Evolutionary conservation across 768 basidiomycete species (phyloP), one percentile per base, ranked within the genome.

Genomic region (Crassisporium funariophilum): DNA sequence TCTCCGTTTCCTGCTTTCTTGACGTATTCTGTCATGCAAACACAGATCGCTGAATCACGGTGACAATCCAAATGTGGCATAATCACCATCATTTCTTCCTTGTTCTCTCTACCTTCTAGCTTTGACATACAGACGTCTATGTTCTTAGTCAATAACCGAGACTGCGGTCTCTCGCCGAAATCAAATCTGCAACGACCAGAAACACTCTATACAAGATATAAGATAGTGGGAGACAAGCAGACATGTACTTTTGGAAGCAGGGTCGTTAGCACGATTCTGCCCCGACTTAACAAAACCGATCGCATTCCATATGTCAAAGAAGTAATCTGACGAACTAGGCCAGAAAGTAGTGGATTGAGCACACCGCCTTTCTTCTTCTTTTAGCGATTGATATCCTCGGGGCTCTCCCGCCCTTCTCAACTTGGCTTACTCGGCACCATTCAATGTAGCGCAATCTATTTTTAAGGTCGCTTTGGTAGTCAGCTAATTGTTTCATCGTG

Each of bases 21-120:
- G 57, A 58, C 57, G 41, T 51, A 47, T 53, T 53, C 57, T 58
- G 54, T 58, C 54, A 58, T 50, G 31, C 15, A 10, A 17, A 41
- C 19, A 13, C 19, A 25, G 34, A 25, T 43, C 41, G 36, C 23
- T 20, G 16, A 35, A 36, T 10, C 22, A 41, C 38, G 41, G 36
- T 43, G 47, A 46, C 54, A 39, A 46, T 35, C 34, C 46, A 35
- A 49, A 51, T 48, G 46, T 35, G 51, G 23, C 33, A n/a, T 34
- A 37, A 42, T 35, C 33, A 23, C 39, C 35, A 53, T 53, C 47
- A 49, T 46, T 49, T 42, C n/a, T n/a, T n/a, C n/a, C n/a, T n/a
- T n/a, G n/a, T n/a, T n/a, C n/a, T n/a, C n/a, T n/a, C n/a, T 17
- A 12, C 20, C 46, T 47, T 52, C 51, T 52, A 47, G 51, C 42